These are phyloP conservation scores for Pseudocercospora fuligena DNA, from an alignment of 2,329 filamentous ascomycete genomes.

Conservation along the genomic window DNA sequence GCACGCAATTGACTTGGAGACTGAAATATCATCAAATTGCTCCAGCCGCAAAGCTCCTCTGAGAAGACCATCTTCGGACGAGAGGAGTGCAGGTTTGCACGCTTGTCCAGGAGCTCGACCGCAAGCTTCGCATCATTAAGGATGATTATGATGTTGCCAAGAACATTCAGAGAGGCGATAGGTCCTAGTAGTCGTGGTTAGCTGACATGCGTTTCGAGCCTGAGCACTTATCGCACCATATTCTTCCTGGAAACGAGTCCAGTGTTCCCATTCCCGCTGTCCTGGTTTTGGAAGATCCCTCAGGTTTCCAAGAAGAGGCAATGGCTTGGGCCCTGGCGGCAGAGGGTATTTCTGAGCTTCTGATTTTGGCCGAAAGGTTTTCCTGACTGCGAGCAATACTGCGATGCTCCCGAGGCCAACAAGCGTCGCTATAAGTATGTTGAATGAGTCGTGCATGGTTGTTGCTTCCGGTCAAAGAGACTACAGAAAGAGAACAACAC, in stretches of 20 bases:
- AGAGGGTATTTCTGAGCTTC: conserved; percentile 9
- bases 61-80: conserved; percentile 38
- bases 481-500: too few relatives aligned
- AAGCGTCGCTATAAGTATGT: too few relatives aligned
- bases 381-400: too few relatives aligned
- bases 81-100: conserved; percentile 43
- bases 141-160: conserved; percentile 50
- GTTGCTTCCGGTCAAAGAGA: too few relatives aligned
- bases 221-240: conserved; percentile 10
- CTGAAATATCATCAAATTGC: conserved; percentile 37
- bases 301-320: conserved; percentile 33
- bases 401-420: too few relatives aligned
- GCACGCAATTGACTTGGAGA: conserved; percentile 17
- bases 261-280: conserved; percentile 46
- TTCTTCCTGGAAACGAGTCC: conserved; percentile 47
- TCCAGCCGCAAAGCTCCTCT: conserved; percentile 43
- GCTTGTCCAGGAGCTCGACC: conserved; percentile 47
- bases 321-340: conserved; percentile 30
- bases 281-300: conserved; percentile 32
- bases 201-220: too few relatives aligned
- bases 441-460: too few relatives aligned
- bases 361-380: too few relatives aligned
- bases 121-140: conserved; percentile 46
- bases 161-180: conserved; percentile 46
- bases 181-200: conserved; percentile 17